Evolutionary conservation across 208 protist genomes (phyloP).

Genomic region (Wallacemonas collosoma): DNA sequence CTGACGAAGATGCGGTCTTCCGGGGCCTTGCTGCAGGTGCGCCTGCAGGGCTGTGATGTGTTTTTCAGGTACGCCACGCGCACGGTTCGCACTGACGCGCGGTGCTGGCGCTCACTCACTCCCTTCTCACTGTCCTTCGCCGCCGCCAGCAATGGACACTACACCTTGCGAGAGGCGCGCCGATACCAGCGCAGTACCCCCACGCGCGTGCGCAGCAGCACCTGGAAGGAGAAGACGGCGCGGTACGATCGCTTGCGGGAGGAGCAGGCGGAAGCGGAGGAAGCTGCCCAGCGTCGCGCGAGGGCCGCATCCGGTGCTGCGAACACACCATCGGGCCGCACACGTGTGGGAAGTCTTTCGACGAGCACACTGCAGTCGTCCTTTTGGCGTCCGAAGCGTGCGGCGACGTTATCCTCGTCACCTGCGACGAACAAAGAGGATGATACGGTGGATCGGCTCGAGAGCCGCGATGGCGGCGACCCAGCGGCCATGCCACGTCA

Average conservation of each 20-base stretch:
- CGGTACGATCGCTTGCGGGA: constrained; percentile 23
- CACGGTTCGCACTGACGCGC: neutral
- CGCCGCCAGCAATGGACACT: neutral
- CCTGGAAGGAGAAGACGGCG: constrained; percentile 32
- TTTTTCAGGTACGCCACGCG: neutral
- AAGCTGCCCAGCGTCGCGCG: constrained; percentile 23
- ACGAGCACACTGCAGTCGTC: constrained; percentile 5
- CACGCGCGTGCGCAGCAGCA: constrained; percentile 21
- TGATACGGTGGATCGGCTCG: neutral
- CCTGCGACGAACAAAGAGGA: neutral
- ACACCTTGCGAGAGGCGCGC: constrained; percentile 1
- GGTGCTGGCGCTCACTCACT: neutral
- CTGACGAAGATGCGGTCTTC: neutral
- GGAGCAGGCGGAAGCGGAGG: constrained; percentile 26
- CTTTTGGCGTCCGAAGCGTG: constrained; percentile 14
- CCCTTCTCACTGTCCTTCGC: neutral
- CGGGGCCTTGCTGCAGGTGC: neutral
- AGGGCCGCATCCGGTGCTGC: constrained; percentile 10
- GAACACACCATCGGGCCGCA: neutral
- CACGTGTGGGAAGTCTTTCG: neutral
- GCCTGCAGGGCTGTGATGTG: neutral
- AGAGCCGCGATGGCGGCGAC: constrained; percentile 6
- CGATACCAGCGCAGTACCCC: constrained; percentile 35
- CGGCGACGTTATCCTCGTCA: neutral
- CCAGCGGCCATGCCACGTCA: constrained; percentile 13